Evolutionary conservation across 805 yeast species (phyloP).

Genomic region (Metschnikowia peoriensis): DNA sequence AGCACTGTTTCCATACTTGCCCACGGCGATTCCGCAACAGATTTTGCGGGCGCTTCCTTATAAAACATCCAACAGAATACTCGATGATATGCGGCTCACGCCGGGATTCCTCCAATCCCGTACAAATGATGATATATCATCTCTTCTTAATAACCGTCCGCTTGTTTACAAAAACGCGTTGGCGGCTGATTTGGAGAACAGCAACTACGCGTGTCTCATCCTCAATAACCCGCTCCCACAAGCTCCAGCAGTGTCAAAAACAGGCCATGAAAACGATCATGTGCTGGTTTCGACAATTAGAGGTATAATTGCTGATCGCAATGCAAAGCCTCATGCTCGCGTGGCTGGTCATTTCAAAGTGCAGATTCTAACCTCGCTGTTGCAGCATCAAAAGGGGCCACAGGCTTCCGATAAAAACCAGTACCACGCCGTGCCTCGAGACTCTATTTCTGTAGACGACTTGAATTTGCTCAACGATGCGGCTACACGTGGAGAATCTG

Average conservation of each 20-base stretch:
- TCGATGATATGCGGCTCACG: conserved; percentile 53
- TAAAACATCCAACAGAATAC: conserved; percentile 65
- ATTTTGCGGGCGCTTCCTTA: conserved; percentile 31
- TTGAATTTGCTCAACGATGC: conserved; percentile 18
- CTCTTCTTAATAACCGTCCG: conserved; percentile 30
- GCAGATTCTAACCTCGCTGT: conserved; percentile 23
- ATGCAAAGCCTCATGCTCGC: not conserved
- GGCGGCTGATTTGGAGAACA: conserved; percentile 13
- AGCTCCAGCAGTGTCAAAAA: conserved; percentile 31
- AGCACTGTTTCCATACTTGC: conserved; percentile 12
- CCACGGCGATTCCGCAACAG: conserved; percentile 16
- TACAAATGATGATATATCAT: conserved; percentile 3
- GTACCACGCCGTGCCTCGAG: conserved; percentile 31
- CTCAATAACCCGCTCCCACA: conserved; percentile 35
- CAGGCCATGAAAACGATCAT: conserved; percentile 15
- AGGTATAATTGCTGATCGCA: conserved; percentile 28
- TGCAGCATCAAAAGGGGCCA: not conserved
- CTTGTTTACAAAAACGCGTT: conserved; percentile 34
- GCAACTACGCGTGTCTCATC: conserved; percentile 24
- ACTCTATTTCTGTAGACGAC: conserved; percentile 29
- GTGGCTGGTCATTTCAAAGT: conserved; percentile 30
- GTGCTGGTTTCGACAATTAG: conserved; percentile 26
- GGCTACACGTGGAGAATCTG: conserved; percentile 6
- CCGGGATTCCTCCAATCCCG: conserved; percentile 14
- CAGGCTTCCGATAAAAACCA: conserved; percentile 31